Base-by-base conservation (phyloP, 768 basidiomycete species). In the Rhizopogon sp. region DNA sequence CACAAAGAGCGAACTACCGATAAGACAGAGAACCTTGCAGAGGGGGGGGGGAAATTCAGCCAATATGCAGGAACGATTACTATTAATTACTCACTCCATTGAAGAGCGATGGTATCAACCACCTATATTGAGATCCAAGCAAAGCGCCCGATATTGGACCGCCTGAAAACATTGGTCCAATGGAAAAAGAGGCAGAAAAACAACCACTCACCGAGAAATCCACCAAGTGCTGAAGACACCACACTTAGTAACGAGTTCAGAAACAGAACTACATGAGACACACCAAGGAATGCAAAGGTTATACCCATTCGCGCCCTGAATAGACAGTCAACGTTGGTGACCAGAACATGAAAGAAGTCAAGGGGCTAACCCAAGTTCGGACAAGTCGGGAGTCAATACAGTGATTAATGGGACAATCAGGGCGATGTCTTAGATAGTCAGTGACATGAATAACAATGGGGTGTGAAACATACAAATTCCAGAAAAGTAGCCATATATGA, bases 41-140 rank as follows among this genome's bases (percentile, higher is more conserved):
- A 13, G 17, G 20, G 20, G 1, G 20, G 1, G 20, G 4, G 20
- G 0, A 3, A 31, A 8, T 31, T 47, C 46, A 47, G 8, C 14
- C 3, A 25, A 22, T 2, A 1, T 4, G 20, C 7, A 33, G 20
- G 46, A 35, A 47, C 2, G 2, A 33, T 22, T 0, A 22, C 13
- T 5, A 47, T 5, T 33, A 33, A 33, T 8, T 35, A 58, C 68
- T 37, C 39, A 75, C 69, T 52, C 80, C 83, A 28, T 76, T 71
- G 60, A 83, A 86, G 6, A 83, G 54, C 6, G 77, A 77, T 1
- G 81, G 79, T 40, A 78, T 72, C 79, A 79, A 83, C 84, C 84
- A 86, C 3, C 77, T 60, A 56, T 78, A 83, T 0, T 72, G 64
- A 6, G 71, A 57, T 0, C 80, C 75, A 8, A 86, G 75, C 20